Conservation (phyloP, 169 alveolate species). For the Cytauxzoon felis region DNA sequence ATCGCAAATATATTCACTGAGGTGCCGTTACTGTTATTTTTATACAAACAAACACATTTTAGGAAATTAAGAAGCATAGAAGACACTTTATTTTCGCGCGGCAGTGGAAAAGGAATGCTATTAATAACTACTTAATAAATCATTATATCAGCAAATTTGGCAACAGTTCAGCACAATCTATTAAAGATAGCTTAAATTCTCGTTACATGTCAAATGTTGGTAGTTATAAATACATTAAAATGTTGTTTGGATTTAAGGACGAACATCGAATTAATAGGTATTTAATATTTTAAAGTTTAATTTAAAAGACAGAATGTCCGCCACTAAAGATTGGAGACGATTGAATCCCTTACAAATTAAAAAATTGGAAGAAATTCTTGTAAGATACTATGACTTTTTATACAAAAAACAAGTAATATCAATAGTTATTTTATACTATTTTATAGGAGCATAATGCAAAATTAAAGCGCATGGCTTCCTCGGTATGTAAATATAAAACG, state of each 20-base stretch:
- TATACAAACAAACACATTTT: too few species aligned
- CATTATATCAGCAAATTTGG: conserved; percentile 2
- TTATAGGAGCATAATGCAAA: conserved; percentile 11
- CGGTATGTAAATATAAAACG: background rate
- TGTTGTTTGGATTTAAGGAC: too few species aligned
- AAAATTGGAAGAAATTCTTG: conserved; percentile 16
- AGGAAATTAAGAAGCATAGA: conserved; percentile 42
- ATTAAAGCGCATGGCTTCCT: conserved; percentile 27
- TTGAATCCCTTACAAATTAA: conserved; percentile 36
- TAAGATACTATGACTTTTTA: conserved; percentile 34
- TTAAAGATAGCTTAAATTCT: conserved; percentile 1
- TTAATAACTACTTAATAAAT: conserved; percentile 13
- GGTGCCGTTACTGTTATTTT: too few species aligned
- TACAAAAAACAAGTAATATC: conserved; percentile 9
- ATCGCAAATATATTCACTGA: too few species aligned
- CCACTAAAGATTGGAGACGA: conserved; percentile 43
- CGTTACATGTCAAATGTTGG: background rate
- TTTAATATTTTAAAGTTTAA: background rate
- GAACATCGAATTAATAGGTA: background rate
- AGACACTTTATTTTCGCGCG: conserved; percentile 34
- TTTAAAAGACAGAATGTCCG: background rate
- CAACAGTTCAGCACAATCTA: background rate
- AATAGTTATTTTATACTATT: background rate
- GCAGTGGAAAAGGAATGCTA: conserved; percentile 63
- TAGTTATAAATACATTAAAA: background rate